Percentiles rank a stretch among this genome's conserved stretches.
Conservation (phyloP, 306 rosid species). For the Cucumis cinereus region DNA sequence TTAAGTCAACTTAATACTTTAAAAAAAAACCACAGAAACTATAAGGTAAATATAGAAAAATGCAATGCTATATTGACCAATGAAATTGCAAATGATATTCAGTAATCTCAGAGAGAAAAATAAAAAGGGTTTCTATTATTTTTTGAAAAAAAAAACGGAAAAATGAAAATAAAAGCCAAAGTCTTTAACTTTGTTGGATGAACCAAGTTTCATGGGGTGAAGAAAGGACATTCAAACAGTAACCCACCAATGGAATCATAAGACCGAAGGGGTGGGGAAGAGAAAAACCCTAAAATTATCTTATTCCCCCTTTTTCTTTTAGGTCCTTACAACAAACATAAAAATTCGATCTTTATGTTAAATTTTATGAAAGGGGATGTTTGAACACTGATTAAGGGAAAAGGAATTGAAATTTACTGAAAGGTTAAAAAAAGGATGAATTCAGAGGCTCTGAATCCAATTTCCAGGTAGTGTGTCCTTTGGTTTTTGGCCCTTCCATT, state of each 20-base stretch:
- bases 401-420: neutral
- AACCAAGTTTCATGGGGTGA: neutral
- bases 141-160: neutral
- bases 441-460: slow-evolving; percentile 13
- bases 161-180: neutral
- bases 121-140: neutral
- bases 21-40: neutral
- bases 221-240: slow-evolving; percentile 8
- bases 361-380: neutral
- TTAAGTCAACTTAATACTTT: neutral
- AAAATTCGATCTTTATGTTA: slow-evolving; percentile 5
- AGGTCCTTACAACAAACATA: neutral
- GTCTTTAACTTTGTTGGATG: neutral
- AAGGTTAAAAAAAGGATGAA: slow-evolving; percentile 17
- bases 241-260: neutral
- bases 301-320: neutral
- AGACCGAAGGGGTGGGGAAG: neutral
- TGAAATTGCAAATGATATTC: neutral
- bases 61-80: neutral
- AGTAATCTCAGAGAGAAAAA: neutral
- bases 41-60: neutral
- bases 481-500: neutral
- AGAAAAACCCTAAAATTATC: neutral
- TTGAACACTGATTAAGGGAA: neutral
- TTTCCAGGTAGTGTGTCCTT: slow-evolving; percentile 17